Percentiles rank a stretch among this genome's conserved stretches.
phyloP scores from a whole-genome alignment of 306 rosid genomes.

The Cicer arietinum region DNA sequence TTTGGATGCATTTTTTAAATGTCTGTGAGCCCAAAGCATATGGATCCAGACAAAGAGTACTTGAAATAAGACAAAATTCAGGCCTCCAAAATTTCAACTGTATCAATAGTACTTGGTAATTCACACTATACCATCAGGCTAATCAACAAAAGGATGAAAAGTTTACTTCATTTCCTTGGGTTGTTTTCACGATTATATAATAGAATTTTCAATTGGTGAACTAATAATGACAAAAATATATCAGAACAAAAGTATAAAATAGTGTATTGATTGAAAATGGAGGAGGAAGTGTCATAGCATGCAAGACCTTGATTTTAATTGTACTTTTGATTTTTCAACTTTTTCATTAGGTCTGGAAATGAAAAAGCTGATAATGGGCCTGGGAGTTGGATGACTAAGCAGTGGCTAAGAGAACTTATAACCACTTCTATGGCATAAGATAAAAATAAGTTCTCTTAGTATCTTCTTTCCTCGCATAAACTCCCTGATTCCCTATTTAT shows the following conservation, averaged over 20 bases:
- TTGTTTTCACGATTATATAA: conserved; percentile 8
- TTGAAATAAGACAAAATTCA: not conserved
- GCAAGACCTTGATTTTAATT: not conserved
- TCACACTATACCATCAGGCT: conserved; percentile 4
- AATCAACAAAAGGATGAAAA: conserved; percentile 14
- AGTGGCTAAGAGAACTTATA: not conserved
- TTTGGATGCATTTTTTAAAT: too few species aligned
- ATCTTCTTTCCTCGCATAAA: not conserved
- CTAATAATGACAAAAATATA: conserved; percentile 14
- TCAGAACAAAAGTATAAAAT: conserved; percentile 7
- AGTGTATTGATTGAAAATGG: conserved; percentile 27
- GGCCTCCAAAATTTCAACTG: not conserved
- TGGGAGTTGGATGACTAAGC: conserved; percentile 12
- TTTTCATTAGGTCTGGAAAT: not conserved
- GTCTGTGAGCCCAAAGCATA: not conserved
- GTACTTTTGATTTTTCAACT: not conserved
- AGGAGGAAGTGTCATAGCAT: conserved; percentile 7
- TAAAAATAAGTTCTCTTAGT: conserved; percentile 2
- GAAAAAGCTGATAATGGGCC: conserved; percentile 7
- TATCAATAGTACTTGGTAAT: conserved; percentile 7
- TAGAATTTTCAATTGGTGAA: conserved; percentile 25
- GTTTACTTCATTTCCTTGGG: not conserved
- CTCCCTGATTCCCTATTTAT: not conserved
- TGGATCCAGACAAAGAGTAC: not conserved
- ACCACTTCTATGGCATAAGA: conserved; percentile 11